Evolutionary conservation across 2,329 filamentous ascomycete species (phyloP).

Genomic region (Xylaria digitata): DNA sequence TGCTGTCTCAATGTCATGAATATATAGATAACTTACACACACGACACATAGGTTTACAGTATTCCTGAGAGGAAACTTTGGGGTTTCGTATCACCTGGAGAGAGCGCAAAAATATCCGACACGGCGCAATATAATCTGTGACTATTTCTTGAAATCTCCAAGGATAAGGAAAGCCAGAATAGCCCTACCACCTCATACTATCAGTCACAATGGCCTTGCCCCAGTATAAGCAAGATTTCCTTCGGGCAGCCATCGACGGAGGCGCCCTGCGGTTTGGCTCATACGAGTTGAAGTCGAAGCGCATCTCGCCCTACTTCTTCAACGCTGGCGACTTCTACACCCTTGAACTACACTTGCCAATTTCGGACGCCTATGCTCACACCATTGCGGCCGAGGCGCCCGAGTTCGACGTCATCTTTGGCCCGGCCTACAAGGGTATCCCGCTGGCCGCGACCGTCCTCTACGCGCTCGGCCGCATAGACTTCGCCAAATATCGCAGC

Average conservation of each 20-base stretch:
- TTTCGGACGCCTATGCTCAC: conserved; percentile 83
- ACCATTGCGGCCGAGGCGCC: conserved; percentile 62
- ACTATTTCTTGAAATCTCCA: neutral
- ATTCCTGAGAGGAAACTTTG: neutral
- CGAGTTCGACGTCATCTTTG: conserved; percentile 88
- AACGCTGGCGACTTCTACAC: conserved; percentile 93
- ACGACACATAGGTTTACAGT: neutral
- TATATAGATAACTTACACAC: conserved; percentile 14
- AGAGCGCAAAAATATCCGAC: neutral
- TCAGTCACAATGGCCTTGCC: conserved; percentile 59
- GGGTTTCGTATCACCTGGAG: no score
- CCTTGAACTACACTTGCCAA: conserved; percentile 78
- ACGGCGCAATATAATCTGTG: neutral
- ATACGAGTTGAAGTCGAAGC: conserved; percentile 92
- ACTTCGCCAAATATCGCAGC: conserved; percentile 71
- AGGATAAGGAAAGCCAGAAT: neutral
- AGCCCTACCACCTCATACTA: neutral
- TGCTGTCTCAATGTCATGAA: neutral
- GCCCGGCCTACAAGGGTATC: conserved; percentile 96
- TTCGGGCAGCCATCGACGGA: conserved; percentile 74
- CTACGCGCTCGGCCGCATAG: conserved; percentile 78
- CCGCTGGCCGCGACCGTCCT: conserved; percentile 84
- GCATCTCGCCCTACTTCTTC: conserved; percentile 96
- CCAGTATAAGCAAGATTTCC: conserved; percentile 78
- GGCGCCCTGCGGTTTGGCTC: conserved; percentile 82